Conservation (phyloP, 768 basidiomycete species). For the Pleurotus platypus region DNA sequence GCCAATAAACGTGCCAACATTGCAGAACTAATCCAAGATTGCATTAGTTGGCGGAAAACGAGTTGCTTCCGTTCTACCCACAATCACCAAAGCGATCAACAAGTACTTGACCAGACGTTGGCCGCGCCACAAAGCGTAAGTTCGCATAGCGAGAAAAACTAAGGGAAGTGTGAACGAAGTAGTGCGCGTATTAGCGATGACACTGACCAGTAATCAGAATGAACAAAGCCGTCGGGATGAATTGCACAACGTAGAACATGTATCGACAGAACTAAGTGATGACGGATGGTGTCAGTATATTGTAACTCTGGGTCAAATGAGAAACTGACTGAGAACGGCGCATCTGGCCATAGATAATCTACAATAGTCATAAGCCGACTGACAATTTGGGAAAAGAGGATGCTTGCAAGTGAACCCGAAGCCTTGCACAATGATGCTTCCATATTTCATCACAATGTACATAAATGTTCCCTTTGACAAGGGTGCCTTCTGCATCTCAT, state of each 20-base stretch:
- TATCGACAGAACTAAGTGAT: not conserved
- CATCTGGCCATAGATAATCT: not conserved
- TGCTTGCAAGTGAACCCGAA: not conserved
- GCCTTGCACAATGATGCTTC: not conserved
- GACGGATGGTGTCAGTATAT: not conserved
- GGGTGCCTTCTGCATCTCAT: not conserved
- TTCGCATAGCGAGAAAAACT: slow-evolving; percentile 3
- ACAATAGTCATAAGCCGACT: not conserved
- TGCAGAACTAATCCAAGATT: not conserved
- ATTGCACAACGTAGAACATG: not conserved
- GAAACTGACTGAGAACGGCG: not conserved
- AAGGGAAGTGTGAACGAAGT: not conserved
- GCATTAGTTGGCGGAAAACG: not conserved
- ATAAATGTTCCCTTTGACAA: not conserved
- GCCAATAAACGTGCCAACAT: not conserved
- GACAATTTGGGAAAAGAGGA: not conserved
- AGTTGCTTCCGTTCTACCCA: not conserved
- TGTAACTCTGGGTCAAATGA: not conserved
- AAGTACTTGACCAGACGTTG: not conserved
- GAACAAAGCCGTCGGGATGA: not conserved
- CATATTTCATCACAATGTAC: not conserved
- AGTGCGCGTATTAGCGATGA: not conserved
- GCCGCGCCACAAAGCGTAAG: slow-evolving; percentile 1
- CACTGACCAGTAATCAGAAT: not conserved
- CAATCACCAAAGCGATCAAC: not conserved